Conservation (phyloP, 129 eudicot species). For the Flaveria bidentis region DNA sequence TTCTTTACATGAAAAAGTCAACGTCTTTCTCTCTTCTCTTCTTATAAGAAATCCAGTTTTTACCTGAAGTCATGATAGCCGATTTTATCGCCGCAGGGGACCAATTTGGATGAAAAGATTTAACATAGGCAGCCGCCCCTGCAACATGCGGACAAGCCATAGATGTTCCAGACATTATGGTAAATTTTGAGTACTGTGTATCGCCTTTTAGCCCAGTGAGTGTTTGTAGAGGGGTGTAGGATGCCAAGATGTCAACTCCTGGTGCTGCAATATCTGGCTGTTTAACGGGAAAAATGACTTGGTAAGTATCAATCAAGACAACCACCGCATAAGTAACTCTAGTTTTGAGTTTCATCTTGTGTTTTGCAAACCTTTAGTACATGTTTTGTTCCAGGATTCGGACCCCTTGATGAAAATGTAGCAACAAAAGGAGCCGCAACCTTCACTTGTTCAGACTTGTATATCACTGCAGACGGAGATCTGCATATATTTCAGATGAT, state of each 20-base stretch:
- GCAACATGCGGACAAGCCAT: slow-evolving; percentile 96
- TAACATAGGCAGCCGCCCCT: slow-evolving; percentile 86
- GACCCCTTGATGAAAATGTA: slow-evolving; percentile 95
- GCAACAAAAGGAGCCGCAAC: slow-evolving; percentile 72
- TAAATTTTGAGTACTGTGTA: slow-evolving; percentile 65
- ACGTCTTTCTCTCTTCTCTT: not conserved
- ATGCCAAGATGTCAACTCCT: slow-evolving; percentile 89
- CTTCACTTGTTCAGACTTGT: slow-evolving; percentile 66
- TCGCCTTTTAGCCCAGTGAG: slow-evolving; percentile 85
- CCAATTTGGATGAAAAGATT: slow-evolving; percentile 87
- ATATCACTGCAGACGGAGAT: slow-evolving; percentile 70
- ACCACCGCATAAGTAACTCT: not conserved
- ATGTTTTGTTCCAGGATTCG: slow-evolving; percentile 69
- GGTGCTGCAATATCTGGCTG: slow-evolving; percentile 98
- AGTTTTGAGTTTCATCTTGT: not conserved
- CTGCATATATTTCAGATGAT: slow-evolving; percentile 39
- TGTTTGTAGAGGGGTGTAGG: slow-evolving; percentile 78
- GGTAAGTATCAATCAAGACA: not conserved
- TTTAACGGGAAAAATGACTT: not conserved
- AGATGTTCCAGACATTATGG: slow-evolving; percentile 93
- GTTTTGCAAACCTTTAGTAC: slow-evolving; percentile 64
- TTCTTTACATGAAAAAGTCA: not conserved
- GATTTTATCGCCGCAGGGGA: slow-evolving; percentile 93
- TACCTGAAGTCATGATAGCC: slow-evolving; percentile 92
- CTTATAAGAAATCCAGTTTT: not conserved